Base-by-base conservation (phyloP, 1,284 basidiomycete species). In the Cutaneotrichosporon spelunceum region DNA sequence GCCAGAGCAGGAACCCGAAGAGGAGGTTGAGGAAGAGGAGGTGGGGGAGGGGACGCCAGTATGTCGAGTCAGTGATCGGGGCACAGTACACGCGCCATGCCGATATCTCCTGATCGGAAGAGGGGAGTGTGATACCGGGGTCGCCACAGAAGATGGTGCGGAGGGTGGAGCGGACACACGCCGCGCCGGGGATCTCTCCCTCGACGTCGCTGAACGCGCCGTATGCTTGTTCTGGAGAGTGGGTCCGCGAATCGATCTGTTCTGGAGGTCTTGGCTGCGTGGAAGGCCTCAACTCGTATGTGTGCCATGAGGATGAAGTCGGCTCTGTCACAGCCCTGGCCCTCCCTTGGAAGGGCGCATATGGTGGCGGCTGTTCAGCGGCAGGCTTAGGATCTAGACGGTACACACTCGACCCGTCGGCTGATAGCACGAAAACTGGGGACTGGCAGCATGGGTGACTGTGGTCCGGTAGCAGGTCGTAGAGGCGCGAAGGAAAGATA, bases 1-100 rank as follows among this genome's bases (percentile, higher is more conserved):
- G 78, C 77, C 77, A 78, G 10, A 78, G 56, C 26, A 78, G 56
- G 14, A 79, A 60, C 49, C 76, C 76, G 47, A 78, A 70, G n/a
- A 75, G 77, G 53, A 79, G 75, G 58, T 77, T 79, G 30, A 78
- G 36, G 10, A 77, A 27, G 1, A 76, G 55, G 6, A 78, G 65
- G 63, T 79, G 78, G 1, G 73, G 42, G 26, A 73, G 48, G 1
- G 72, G 65, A 23, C 63, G 57, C 78, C 78, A 79, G 55, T 74
- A 72, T n/a, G 57, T 60, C 3, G 39, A 33, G 27, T 64, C 63
- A 2, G 63, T 59, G 13, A 77, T 16, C 14, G 78, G 71, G n/a
- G 63, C 53, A 71, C 73, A 72, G 57, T 70, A 78, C 53, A 73
- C 59, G 45, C 63, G 67, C 65, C 65, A 49, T 11, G 29, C 19